A percentile compares a stretch with the other conserved stretches of the same genome.
These are phyloP conservation scores for Coniosporium apollinis DNA, from an alignment of 495 filamentous ascomycete genomes.

Conservation along the genomic window DNA sequence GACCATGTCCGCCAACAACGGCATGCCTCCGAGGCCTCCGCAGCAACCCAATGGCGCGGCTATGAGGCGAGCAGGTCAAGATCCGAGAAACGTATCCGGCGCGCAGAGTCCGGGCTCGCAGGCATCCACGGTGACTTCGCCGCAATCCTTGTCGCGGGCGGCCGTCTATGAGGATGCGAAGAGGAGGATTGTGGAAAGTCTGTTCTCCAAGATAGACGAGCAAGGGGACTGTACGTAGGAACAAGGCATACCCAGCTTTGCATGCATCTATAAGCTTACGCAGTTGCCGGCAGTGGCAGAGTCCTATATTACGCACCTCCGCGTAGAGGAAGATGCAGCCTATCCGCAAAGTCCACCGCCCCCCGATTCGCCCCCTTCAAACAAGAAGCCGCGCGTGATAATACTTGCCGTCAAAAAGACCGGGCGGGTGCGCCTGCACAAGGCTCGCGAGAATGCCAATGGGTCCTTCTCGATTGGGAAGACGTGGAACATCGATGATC, in stretches of 20 bases:
- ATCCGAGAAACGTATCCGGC: too few species aligned
- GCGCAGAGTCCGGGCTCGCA: too few species aligned
- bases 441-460: constrained; percentile 86
- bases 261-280: too few species aligned
- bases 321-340: constrained; percentile 65
- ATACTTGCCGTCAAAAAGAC: constrained; percentile 85
- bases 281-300: constrained; percentile 53
- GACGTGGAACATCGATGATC: constrained; percentile 87
- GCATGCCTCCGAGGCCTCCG: too few species aligned
- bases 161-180: constrained; percentile 95
- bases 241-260: too few species aligned
- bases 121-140: too few species aligned
- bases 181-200: constrained; percentile 76
- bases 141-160: too few species aligned
- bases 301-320: constrained; percentile 95
- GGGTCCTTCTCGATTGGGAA: constrained; percentile 94
- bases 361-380: constrained; percentile 44
- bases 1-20: too few species aligned
- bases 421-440: constrained; percentile 86
- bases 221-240: constrained; percentile 64
- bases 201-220: constrained; percentile 72
- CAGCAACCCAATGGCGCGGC: too few species aligned
- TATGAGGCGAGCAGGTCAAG: too few species aligned
- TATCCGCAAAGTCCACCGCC: constrained; percentile 80
- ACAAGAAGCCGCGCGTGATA: constrained; percentile 80